Evolutionary conservation across 176 grass and related monocot genomes (phyloP).

Genomic region (Hordeum marinum): DNA sequence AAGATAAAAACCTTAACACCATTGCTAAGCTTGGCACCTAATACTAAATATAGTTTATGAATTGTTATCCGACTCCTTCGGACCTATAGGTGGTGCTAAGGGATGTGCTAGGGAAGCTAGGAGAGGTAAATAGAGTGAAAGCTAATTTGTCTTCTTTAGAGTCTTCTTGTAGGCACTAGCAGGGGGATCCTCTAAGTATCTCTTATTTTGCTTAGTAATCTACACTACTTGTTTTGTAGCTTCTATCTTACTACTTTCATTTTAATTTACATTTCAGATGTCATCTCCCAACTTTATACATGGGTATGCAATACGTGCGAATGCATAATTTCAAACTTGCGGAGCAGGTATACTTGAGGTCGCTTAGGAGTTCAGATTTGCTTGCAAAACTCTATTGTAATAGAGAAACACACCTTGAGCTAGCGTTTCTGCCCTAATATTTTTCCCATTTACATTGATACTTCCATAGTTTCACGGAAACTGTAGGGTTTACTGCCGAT

Average conservation of each 20-base stretch:
- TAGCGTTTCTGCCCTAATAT: background rate
- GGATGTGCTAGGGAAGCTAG: background rate
- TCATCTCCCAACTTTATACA: constrained; percentile 93
- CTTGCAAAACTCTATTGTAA: background rate
- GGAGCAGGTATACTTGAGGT: constrained; percentile 69
- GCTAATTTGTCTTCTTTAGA: background rate
- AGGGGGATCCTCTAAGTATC: background rate
- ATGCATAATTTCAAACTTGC: constrained; percentile 94
- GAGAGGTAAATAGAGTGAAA: background rate
- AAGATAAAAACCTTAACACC: background rate
- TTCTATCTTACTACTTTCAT: constrained; percentile 25
- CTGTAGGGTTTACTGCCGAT: background rate
- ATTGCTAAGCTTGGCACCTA: background rate
- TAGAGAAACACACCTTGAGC: background rate
- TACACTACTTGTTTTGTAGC: background rate
- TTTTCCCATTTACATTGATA: background rate
- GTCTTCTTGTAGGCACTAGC: background rate
- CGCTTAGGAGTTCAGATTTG: background rate
- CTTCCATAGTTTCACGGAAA: background rate
- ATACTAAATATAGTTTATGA: background rate
- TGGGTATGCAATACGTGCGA: constrained; percentile 90
- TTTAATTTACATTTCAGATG: constrained; percentile 57
- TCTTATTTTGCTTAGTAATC: constrained; percentile 1
- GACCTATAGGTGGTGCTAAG: background rate
- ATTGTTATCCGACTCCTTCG: background rate